phyloP scores from a whole-genome alignment of 208 protist genomes.

The Balamuthia mandrillaris region DNA sequence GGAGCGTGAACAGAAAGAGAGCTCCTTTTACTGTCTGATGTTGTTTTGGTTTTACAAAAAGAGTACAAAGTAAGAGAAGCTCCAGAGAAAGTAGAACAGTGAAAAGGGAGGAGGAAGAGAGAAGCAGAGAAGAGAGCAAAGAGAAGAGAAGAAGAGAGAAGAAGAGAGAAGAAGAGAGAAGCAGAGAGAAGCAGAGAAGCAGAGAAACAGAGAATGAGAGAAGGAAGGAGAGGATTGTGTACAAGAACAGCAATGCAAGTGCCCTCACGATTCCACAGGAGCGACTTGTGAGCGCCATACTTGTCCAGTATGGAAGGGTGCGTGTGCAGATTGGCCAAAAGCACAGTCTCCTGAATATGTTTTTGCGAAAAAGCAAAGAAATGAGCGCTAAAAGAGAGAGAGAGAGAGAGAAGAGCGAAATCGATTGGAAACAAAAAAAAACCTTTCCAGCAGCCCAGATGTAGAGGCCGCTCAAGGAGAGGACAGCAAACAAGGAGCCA shows the following conservation, averaged over 20 bases:
- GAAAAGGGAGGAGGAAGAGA: too few species aligned
- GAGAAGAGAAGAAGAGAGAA: neutral
- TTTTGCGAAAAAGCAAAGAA: too few species aligned
- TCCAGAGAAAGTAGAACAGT: too few species aligned
- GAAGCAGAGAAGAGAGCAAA: neutral
- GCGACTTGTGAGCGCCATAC: neutral
- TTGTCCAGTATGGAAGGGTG: too few species aligned
- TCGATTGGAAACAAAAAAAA: neutral
- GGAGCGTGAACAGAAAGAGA: too few species aligned
- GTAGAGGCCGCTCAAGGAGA: neutral
- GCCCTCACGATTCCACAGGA: neutral
- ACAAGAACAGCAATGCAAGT: neutral
- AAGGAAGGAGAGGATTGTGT: neutral
- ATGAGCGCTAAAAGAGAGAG: neutral
- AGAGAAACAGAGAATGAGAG: neutral
- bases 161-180: neutral
- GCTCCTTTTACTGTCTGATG: too few species aligned
- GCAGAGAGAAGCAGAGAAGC: neutral
- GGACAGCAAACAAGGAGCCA: neutral
- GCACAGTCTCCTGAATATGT: neutral
- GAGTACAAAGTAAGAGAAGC: neutral
- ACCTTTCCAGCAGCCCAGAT: slow-evolving; percentile 7
- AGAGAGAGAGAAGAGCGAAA: neutral
- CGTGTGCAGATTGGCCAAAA: neutral
- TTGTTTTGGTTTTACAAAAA: too few species aligned